These are phyloP conservation scores for Hypoxylon sp. DNA, from an alignment of 2,329 filamentous ascomycete species.

Conservation along the genomic window DNA sequence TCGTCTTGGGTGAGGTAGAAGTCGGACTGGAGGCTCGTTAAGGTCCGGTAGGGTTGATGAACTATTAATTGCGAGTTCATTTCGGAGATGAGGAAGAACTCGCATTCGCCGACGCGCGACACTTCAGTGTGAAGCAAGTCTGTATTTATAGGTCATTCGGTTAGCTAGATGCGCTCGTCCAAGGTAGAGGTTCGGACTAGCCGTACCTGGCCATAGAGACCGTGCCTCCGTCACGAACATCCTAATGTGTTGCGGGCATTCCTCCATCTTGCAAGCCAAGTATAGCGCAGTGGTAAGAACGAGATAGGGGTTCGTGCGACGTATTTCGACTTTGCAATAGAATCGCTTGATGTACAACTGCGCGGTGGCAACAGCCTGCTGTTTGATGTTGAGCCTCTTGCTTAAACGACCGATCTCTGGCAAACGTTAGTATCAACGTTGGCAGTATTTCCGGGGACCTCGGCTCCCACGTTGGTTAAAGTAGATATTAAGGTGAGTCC, in stretches of 20 bases:
- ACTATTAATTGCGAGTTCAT: constrained; percentile 91
- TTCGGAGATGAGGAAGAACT: constrained; percentile 92
- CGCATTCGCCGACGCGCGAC: constrained; percentile 90
- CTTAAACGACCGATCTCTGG: constrained; percentile 85
- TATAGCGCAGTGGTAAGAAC: constrained; percentile 95
- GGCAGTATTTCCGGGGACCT: background rate
- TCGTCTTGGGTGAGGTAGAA: constrained; percentile 85
- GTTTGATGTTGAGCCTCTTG: constrained; percentile 85
- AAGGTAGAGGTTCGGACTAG: constrained; percentile 12
- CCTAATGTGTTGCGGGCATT: constrained; percentile 95
- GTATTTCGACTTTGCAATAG: constrained; percentile 91
- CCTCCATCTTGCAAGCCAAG: constrained; percentile 97
- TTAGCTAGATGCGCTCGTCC: constrained; percentile 28
- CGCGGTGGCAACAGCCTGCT: constrained; percentile 94
- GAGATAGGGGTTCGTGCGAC: constrained; percentile 92
- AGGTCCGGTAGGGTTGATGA: constrained; percentile 89
- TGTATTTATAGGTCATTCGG: constrained; percentile 43
- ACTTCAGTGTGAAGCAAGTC: constrained; percentile 81
- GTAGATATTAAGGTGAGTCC: constrained; percentile 88
- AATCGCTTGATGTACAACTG: constrained; percentile 96
- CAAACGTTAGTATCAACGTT: constrained; percentile 28
- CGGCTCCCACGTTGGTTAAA: constrained; percentile 83
- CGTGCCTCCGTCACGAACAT: constrained; percentile 90
- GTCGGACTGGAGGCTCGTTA: constrained; percentile 78
- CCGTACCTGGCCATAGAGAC: constrained; percentile 81